phyloP scores from a whole-genome alignment of 176 grass and related monocot species.

The Miscanthus lutarioriparius region DNA sequence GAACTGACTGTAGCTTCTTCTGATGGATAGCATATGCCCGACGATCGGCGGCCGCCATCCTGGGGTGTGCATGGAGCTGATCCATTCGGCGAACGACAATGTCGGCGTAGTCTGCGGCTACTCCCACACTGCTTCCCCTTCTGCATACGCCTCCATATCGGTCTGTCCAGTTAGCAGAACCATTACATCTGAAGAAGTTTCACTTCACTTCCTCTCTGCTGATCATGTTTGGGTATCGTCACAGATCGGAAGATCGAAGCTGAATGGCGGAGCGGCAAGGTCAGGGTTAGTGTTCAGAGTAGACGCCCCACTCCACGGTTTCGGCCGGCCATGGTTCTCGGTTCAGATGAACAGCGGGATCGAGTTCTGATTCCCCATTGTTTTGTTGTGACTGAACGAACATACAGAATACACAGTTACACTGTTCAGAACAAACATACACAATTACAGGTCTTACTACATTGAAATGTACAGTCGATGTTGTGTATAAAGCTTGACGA shows the following conservation, averaged over 20 bases:
- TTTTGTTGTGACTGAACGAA: neutral
- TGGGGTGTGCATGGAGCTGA: conserved; percentile 51
- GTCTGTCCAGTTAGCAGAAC: conserved; percentile 26
- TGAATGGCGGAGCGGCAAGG: conserved; percentile 41
- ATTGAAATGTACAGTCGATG: conserved; percentile 2
- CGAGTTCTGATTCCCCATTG: conserved; percentile 44
- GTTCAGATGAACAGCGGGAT: conserved; percentile 75
- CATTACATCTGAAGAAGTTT: neutral
- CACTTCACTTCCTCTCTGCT: neutral
- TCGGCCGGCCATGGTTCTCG: conserved; percentile 49
- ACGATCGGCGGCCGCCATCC: conserved; percentile 57
- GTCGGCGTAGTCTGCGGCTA: conserved; percentile 50
- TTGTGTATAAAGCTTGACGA: neutral
- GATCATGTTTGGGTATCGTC: neutral
- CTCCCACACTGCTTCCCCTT: conserved; percentile 41
- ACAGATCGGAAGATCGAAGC: conserved; percentile 61
- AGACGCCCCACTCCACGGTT: conserved; percentile 45
- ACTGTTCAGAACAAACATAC: too few relatives aligned
- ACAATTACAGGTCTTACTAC: neutral
- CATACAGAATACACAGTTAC: neutral
- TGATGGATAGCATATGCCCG: conserved; percentile 42
- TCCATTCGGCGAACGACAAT: conserved; percentile 46
- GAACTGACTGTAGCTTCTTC: neutral
- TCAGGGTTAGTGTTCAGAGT: conserved; percentile 59
- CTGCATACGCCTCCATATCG: conserved; percentile 58